Conservation (phyloP, 2,329 filamentous ascomycete species). For the Sporothrix brunneoviolacea region DNA sequence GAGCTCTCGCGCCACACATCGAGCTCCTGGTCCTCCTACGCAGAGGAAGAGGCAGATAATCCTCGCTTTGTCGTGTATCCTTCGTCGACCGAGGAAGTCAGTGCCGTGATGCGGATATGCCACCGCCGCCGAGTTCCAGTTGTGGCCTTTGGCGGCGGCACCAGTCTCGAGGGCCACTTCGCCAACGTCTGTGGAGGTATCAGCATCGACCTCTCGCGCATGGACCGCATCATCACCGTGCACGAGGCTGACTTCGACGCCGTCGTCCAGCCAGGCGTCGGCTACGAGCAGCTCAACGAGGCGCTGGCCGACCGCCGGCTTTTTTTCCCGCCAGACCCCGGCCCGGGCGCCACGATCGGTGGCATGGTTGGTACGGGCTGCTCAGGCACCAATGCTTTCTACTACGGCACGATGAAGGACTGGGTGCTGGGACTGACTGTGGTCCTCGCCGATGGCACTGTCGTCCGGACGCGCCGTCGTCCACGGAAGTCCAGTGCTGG, state of each 20-base stretch:
- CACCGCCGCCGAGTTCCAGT: conserved; percentile 73
- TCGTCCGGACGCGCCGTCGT: conserved; percentile 50
- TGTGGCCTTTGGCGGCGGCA: conserved; percentile 57
- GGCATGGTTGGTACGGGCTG: conserved; percentile 65
- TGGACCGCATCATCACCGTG: conserved; percentile 64
- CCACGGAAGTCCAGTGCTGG: conserved; percentile 65
- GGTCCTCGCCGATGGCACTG: conserved; percentile 57
- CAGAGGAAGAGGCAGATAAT: conserved; percentile 38
- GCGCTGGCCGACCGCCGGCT: conserved; percentile 59
- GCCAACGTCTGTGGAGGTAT: conserved; percentile 66
- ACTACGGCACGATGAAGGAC: conserved; percentile 72
- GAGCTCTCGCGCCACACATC: conserved; percentile 51
- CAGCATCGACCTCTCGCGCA: conserved; percentile 67
- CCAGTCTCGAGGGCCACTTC: conserved; percentile 72
- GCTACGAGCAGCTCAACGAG: conserved; percentile 73
- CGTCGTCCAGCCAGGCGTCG: conserved; percentile 65
- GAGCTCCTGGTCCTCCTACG: conserved; percentile 57
- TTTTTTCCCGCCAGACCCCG: conserved; percentile 81
- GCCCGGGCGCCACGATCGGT: conserved; percentile 77
- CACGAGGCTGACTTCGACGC: conserved; percentile 63
- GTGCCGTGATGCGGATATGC: conserved; percentile 78
- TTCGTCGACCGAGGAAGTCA: conserved; percentile 70
- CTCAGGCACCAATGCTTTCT: conserved; percentile 55
- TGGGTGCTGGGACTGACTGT: conserved; percentile 58
- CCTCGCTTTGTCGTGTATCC: conserved; percentile 70